A percentile compares a stretch with the other conserved stretches of the same genome.
These are phyloP conservation scores for Kurtzmaniella quercitrusa DNA, from an alignment of 1,139 yeast species.

Conservation along the genomic window DNA sequence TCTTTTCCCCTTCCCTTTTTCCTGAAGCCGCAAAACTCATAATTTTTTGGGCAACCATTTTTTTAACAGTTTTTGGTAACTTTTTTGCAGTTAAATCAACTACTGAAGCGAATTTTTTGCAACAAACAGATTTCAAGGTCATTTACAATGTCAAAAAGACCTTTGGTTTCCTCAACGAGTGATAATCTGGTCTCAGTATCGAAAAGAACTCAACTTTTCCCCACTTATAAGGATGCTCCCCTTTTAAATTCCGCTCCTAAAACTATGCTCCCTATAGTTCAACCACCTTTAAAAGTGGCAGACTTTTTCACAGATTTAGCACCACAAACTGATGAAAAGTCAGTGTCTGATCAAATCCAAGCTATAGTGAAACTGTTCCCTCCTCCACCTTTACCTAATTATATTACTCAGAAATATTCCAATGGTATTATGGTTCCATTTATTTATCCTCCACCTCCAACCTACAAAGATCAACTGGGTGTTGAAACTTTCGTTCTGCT, in stretches of 20 bases:
- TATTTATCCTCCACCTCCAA: slow-evolving; percentile 43
- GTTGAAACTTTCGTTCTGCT: slow-evolving; percentile 17
- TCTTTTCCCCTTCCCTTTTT: no score
- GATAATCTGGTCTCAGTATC: background rate
- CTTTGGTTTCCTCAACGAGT: background rate
- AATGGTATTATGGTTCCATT: slow-evolving; percentile 43
- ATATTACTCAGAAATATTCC: slow-evolving; percentile 8
- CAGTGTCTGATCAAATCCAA: slow-evolving; percentile 17
- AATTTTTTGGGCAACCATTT: background rate
- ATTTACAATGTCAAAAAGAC: background rate
- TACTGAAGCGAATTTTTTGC: background rate
- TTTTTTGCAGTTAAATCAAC: background rate
- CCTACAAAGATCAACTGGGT: slow-evolving; percentile 7
- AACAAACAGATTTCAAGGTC: background rate
- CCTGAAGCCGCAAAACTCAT: background rate
- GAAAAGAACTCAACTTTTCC: background rate
- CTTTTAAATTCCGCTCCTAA: slow-evolving; percentile 31
- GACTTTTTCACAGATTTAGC: slow-evolving; percentile 38
- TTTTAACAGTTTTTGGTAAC: background rate
- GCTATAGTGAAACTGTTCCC: slow-evolving; percentile 31
- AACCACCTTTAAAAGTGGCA: slow-evolving; percentile 23
- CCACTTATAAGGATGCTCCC: slow-evolving; percentile 9
- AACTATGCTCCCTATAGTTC: slow-evolving; percentile 34
- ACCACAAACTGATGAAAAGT: slow-evolving; percentile 15
- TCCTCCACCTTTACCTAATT: slow-evolving; percentile 38